Conservation (phyloP, 208 protist species). For the Crithidia expoeki region DNA sequence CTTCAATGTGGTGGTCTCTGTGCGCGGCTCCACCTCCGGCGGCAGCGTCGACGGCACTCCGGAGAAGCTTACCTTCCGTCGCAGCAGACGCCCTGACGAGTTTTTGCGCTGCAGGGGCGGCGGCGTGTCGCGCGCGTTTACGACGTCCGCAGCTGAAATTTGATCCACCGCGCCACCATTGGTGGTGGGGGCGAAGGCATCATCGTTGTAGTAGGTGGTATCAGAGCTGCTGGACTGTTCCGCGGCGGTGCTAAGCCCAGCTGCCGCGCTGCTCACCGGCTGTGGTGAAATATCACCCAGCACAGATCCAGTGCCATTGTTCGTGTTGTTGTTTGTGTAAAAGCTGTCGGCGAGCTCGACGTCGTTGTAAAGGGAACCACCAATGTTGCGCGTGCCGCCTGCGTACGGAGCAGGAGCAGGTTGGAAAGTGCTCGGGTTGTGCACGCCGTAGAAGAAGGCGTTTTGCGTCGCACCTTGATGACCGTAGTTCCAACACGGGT, state of each 20-base stretch:
- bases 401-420: background rate
- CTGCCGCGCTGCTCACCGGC: background rate
- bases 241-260: background rate
- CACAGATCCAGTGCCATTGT: no score
- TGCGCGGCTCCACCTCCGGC: slow-evolving; percentile 12
- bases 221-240: background rate
- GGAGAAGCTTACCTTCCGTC: slow-evolving; percentile 19
- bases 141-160: background rate
- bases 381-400: background rate
- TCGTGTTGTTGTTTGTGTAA: background rate
- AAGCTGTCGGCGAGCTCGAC: background rate
- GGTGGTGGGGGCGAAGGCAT: background rate
- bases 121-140: background rate
- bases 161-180: background rate
- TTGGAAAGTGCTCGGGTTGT: background rate
- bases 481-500: slow-evolving; percentile 6
- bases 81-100: slow-evolving; percentile 12
- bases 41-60: slow-evolving; percentile 13
- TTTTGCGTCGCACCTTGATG: slow-evolving; percentile 7
- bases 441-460: slow-evolving; percentile 20
- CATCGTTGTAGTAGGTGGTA: background rate
- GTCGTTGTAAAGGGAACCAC: background rate
- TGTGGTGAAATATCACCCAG: background rate
- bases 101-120: slow-evolving; percentile 15
- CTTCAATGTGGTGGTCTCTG: slow-evolving; percentile 1